These are phyloP conservation scores for Solanum hybrid DNA, from an alignment of 305 asterid genomes.

Conservation along the genomic window DNA sequence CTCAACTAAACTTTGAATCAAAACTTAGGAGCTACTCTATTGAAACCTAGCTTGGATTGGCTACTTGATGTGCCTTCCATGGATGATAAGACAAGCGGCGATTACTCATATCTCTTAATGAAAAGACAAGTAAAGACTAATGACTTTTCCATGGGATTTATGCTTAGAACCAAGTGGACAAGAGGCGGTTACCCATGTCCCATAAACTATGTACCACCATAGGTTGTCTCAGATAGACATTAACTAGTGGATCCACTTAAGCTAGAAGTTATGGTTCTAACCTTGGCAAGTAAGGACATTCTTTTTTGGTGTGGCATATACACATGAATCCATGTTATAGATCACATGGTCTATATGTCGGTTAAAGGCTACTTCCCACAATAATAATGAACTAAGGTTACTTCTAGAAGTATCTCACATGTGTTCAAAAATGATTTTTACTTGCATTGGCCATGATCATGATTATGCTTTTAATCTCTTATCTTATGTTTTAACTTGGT, in stretches of 20 bases:
- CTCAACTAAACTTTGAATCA: neutral
- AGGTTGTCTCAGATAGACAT: neutral
- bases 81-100: no score
- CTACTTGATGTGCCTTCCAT: neutral
- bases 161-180: neutral
- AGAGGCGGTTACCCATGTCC: neutral
- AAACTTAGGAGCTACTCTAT: neutral
- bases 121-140: neutral
- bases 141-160: neutral
- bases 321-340: neutral
- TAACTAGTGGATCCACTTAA: neutral
- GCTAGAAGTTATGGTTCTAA: neutral
- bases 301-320: neutral
- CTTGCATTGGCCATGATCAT: neutral
- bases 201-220: neutral
- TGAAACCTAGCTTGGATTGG: neutral
- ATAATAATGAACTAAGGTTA: neutral
- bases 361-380: neutral
- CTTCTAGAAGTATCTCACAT: neutral
- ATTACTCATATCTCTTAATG: neutral
- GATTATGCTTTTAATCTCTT: neutral
- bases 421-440: neutral
- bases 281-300: neutral
- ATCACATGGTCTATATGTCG: neutral
- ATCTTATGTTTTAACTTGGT: neutral